phyloP scores from a whole-genome alignment of 768 basidiomycete genomes.

The Multifurca ochricompacta region DNA sequence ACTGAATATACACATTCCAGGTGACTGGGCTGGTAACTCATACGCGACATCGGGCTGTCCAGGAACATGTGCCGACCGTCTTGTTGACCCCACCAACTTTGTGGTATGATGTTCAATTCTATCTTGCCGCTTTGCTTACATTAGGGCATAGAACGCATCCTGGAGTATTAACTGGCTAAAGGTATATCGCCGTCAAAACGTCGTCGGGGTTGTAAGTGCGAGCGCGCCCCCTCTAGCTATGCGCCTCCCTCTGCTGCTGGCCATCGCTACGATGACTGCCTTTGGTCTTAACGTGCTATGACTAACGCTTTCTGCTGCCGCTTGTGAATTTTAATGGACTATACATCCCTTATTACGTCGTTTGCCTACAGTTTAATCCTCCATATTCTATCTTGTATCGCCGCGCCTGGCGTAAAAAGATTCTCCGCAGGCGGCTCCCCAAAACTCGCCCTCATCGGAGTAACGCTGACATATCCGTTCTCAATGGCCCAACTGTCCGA shows the following conservation, averaged over 20 bases:
- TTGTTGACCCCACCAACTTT: constrained; percentile 67
- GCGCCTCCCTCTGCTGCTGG: background rate
- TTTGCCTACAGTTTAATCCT: constrained; percentile 47
- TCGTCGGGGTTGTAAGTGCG: constrained; percentile 11
- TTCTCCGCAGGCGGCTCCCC: constrained; percentile 45
- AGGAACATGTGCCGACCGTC: constrained; percentile 55
- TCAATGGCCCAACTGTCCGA: constrained; percentile 78
- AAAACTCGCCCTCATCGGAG: constrained; percentile 68
- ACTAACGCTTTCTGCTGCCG: constrained; percentile 11
- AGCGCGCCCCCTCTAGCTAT: background rate
- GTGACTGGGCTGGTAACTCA: constrained; percentile 81
- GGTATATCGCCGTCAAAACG: constrained; percentile 40
- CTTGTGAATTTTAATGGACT: background rate
- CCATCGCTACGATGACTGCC: background rate
- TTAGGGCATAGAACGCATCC: constrained; percentile 52
- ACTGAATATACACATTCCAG: constrained; percentile 29
- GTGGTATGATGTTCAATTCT: constrained; percentile 38
- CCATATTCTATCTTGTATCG: constrained; percentile 41
- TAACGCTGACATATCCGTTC: constrained; percentile 65
- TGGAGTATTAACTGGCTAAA: constrained; percentile 78
- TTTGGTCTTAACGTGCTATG: background rate
- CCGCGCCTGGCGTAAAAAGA: constrained; percentile 20
- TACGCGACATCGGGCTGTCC: constrained; percentile 69
- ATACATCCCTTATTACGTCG: background rate
- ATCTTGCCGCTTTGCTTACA: background rate